Percentiles rank a stretch among this genome's conserved stretches.
Evolutionary conservation across 441 rosid species (phyloP).

Genomic region (Gossypium lobatum): DNA sequence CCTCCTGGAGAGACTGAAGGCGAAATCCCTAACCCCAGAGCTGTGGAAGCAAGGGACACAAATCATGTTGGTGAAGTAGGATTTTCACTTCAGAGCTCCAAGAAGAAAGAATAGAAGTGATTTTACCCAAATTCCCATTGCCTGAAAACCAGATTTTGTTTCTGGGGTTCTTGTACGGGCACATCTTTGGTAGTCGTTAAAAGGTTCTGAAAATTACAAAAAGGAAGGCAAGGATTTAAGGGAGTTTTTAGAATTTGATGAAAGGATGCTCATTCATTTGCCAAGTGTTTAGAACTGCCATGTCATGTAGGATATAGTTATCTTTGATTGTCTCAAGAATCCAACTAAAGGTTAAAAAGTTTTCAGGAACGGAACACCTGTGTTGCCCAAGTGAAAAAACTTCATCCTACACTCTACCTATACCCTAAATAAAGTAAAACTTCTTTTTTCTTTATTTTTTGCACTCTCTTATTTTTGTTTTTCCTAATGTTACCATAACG

Average conservation of each 20-base stretch:
- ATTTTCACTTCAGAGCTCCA: constrained; percentile 53
- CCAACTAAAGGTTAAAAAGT: not conserved
- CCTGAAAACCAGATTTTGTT: not conserved
- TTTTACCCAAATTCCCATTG: not conserved
- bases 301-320: not conserved
- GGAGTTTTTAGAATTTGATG: constrained; percentile 1
- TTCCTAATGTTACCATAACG: no score
- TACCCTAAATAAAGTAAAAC: no score
- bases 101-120: constrained; percentile 25
- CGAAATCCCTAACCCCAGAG: constrained; percentile 15
- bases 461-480: no score
- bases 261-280: constrained; percentile 7
- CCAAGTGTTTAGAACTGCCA: not conserved
- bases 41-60: constrained; percentile 15
- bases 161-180: not conserved
- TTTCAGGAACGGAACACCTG: not conserved
- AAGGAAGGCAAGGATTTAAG: not conserved
- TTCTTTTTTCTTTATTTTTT: no score
- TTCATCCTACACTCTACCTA: no score
- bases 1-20: constrained; percentile 20
- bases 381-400: not conserved
- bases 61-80: constrained; percentile 13
- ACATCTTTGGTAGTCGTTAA: constrained; percentile 1
- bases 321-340: not conserved
- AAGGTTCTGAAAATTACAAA: not conserved